Conservation (phyloP, 2,329 filamentous ascomycete genomes). For the Chrysoporthe puriensis region DNA sequence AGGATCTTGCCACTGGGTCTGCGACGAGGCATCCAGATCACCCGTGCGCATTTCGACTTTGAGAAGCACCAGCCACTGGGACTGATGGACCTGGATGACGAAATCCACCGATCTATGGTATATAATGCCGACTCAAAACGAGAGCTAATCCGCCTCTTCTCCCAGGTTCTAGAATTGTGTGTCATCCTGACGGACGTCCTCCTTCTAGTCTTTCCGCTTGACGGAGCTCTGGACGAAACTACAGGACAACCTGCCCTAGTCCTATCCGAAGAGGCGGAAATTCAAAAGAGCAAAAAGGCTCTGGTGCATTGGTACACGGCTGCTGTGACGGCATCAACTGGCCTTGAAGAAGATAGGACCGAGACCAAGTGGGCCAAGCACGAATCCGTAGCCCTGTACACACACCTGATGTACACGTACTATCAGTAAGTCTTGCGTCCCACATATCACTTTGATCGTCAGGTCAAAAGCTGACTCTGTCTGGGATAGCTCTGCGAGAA, state of each 20-base stretch:
- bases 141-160: conserved; percentile 48
- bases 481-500: conserved; percentile 5
- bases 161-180: conserved; percentile 50
- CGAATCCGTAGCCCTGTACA: conserved; percentile 48
- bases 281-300: conserved; percentile 41
- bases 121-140: conserved; percentile 51
- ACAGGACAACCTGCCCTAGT: background rate
- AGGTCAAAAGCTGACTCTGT: background rate
- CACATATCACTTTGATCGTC: background rate
- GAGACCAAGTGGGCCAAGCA: conserved; percentile 48
- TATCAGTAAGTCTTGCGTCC: conserved; percentile 49
- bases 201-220: conserved; percentile 48
- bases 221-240: conserved; percentile 36
- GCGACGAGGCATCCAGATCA: conserved; percentile 51
- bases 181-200: conserved; percentile 52
- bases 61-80: conserved; percentile 42
- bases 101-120: conserved; percentile 48
- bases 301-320: conserved; percentile 46
- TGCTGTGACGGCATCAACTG: conserved; percentile 40
- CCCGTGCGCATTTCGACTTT: conserved; percentile 45
- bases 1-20: conserved; percentile 52
- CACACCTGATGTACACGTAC: conserved; percentile 55
- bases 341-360: conserved; percentile 34
- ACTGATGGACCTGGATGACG: conserved; percentile 49
- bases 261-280: conserved; percentile 40